Evolutionary conservation across 1,139 yeast genomes (phyloP).

Genomic region (Geotrichum bryndzae): DNA sequence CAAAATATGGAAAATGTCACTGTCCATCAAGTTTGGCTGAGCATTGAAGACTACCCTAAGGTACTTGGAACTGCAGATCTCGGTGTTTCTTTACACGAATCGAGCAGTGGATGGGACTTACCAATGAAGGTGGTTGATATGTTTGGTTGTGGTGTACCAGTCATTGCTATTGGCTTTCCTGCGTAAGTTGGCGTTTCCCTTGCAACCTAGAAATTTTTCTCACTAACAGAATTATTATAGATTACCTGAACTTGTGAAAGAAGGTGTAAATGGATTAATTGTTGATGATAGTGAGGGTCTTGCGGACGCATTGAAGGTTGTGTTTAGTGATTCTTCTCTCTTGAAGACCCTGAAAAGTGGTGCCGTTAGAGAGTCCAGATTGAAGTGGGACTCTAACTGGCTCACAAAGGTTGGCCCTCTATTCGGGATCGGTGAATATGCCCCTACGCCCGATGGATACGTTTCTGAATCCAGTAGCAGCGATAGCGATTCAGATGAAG

Average conservation of each 20-base stretch:
- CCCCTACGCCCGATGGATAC: constrained; percentile 13
- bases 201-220: not conserved
- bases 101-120: constrained; percentile 87
- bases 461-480: constrained; percentile 7
- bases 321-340: constrained; percentile 40
- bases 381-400: constrained; percentile 82
- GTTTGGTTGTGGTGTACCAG: constrained; percentile 96
- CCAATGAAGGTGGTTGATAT: constrained; percentile 97
- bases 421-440: constrained; percentile 29
- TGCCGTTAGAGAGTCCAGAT: constrained; percentile 60
- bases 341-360: constrained; percentile 49
- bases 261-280: constrained; percentile 43
- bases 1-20: constrained; percentile 38
- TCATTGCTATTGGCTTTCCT: constrained; percentile 66
- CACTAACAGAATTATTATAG: not conserved
- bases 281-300: constrained; percentile 46
- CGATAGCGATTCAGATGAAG: constrained; percentile 5
- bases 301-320: constrained; percentile 44
- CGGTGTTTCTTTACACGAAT: constrained; percentile 84
- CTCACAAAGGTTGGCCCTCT: constrained; percentile 36
- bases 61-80: constrained; percentile 73
- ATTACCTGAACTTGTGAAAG: constrained; percentile 34
- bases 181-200: constrained; percentile 38
- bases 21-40: constrained; percentile 68
- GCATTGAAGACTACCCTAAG: constrained; percentile 72